Conservation (phyloP, 2,329 filamentous ascomycete genomes). For the Fusarium scirpi region DNA sequence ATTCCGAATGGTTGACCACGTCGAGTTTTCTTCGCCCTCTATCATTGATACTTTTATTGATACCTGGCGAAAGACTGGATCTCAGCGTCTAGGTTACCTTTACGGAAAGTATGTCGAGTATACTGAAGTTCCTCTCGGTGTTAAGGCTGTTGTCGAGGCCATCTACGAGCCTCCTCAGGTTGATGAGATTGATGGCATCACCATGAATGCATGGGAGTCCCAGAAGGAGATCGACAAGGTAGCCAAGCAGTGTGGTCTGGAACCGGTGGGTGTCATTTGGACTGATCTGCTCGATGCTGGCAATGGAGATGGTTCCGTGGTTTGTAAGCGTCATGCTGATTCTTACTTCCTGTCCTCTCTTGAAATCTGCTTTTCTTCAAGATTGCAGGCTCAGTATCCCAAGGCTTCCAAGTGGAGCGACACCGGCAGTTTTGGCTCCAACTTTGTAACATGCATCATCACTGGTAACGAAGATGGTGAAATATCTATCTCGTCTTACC, state of each 20-base stretch:
- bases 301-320: constrained; percentile 82
- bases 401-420: constrained; percentile 97
- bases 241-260: constrained; percentile 83
- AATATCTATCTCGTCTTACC: constrained; percentile 91
- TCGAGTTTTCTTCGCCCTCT: constrained; percentile 88
- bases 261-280: constrained; percentile 93
- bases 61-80: constrained; percentile 88
- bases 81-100: constrained; percentile 87
- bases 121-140: constrained; percentile 88
- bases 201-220: constrained; percentile 85
- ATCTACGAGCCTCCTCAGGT: constrained; percentile 97
- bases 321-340: constrained; percentile 96
- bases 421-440: constrained; percentile 91
- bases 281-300: constrained; percentile 90
- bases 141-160: constrained; percentile 95
- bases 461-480: constrained; percentile 92
- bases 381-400: constrained; percentile 87
- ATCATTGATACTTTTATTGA: constrained; percentile 92
- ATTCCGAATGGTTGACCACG: constrained; percentile 97
- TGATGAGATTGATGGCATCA: constrained; percentile 89
- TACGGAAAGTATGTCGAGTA: constrained; percentile 95
- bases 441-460: constrained; percentile 96
- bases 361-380: constrained; percentile 89
- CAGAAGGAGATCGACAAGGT: constrained; percentile 85
- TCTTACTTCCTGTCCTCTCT: constrained; percentile 94